Evolutionary conservation across 1,284 basidiomycete genomes (phyloP).

Genomic region (Malassezia dermatis): DNA sequence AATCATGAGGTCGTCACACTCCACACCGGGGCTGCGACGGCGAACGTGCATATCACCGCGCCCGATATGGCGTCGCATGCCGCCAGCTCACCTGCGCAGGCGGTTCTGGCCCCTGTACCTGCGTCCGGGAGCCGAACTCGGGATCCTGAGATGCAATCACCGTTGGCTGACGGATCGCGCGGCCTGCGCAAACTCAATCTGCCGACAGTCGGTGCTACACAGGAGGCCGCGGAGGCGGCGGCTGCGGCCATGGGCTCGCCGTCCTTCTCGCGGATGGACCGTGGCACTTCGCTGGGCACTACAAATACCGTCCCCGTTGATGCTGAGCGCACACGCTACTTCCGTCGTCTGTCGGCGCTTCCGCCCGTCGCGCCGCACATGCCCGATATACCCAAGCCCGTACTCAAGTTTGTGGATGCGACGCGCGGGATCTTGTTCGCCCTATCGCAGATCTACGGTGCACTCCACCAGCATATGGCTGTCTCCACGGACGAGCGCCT

Average conservation of each 20-base stretch:
- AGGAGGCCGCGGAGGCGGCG: conserved; percentile 34
- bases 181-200: conserved; percentile 36
- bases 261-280: background rate
- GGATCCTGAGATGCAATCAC: background rate
- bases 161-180: background rate
- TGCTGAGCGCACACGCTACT: conserved; percentile 71
- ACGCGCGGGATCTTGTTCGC: conserved; percentile 85
- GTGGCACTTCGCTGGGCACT: background rate
- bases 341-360: conserved; percentile 68
- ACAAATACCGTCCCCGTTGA: conserved; percentile 54
- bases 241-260: conserved; percentile 17
- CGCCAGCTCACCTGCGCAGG: background rate
- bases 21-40: too few species aligned
- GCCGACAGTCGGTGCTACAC: conserved; percentile 31
- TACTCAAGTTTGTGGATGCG: conserved; percentile 70
- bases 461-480: conserved; percentile 75
- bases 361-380: conserved; percentile 58
- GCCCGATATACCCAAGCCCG: conserved; percentile 62
- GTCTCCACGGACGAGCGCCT: conserved; percentile 78
- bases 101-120: background rate
- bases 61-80: background rate
- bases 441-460: conserved; percentile 79
- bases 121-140: background rate
- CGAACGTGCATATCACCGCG: background rate
- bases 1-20: background rate